Evolutionary conservation across 495 filamentous ascomycete genomes (phyloP).

Genomic region (Podospora fimiseda): DNA sequence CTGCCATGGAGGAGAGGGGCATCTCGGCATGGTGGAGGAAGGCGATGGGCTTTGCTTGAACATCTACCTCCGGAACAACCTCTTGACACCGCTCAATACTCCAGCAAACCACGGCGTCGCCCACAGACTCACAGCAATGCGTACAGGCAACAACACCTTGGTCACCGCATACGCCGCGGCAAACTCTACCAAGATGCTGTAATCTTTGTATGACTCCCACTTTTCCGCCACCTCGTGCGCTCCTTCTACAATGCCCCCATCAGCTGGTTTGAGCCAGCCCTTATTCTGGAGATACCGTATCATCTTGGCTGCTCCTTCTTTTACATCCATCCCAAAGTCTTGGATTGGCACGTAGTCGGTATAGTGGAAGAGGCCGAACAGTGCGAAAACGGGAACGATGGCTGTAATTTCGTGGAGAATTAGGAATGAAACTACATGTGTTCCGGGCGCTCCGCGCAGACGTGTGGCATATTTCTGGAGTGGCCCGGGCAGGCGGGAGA

Average conservation of each 20-base stretch:
- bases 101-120: slow-evolving; percentile 92
- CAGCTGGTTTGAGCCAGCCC: slow-evolving; percentile 42
- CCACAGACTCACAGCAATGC: slow-evolving; percentile 74
- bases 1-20: slow-evolving; percentile 24
- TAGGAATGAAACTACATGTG: slow-evolving; percentile 80
- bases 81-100: slow-evolving; percentile 29
- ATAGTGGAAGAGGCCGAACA: slow-evolving; percentile 74
- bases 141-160: slow-evolving; percentile 71
- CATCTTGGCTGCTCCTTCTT: slow-evolving; percentile 40
- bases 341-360: slow-evolving; percentile 44
- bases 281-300: slow-evolving; percentile 39
- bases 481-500: slow-evolving; percentile 48
- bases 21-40: slow-evolving; percentile 22
- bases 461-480: slow-evolving; percentile 60
- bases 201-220: slow-evolving; percentile 32
- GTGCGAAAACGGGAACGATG: slow-evolving; percentile 66
- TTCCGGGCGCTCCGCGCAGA: slow-evolving; percentile 67
- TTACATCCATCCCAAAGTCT: slow-evolving; percentile 33
- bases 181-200: slow-evolving; percentile 57
- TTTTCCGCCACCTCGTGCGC: slow-evolving; percentile 24
- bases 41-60: slow-evolving; percentile 23
- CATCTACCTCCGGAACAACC: background rate
- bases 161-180: slow-evolving; percentile 85
- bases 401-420: slow-evolving; percentile 90
- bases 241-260: slow-evolving; percentile 8